A percentile compares a stretch with the other conserved stretches of the same genome.
phyloP scores from a whole-genome alignment of 179 eudicot genomes.

The Silene vulgaris region DNA sequence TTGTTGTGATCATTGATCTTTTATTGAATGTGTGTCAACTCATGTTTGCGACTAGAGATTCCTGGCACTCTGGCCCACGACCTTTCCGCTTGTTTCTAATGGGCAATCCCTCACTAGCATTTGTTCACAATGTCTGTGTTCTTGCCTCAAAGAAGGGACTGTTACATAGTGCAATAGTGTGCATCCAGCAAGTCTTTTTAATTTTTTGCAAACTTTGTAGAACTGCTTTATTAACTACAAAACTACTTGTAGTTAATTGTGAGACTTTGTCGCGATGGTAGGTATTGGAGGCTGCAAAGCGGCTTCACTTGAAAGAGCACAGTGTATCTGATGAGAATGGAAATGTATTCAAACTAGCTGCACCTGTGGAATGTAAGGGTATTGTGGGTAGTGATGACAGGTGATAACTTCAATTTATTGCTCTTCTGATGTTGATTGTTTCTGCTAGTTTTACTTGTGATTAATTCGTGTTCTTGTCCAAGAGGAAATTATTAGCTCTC shows the following conservation, averaged over 20 bases:
- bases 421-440: slow-evolving; percentile 15
- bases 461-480: not conserved
- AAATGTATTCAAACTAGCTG: slow-evolving; percentile 74
- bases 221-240: not conserved
- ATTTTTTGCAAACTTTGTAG: not conserved
- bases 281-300: slow-evolving; percentile 94
- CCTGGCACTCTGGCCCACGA: no score
- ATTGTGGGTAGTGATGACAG: slow-evolving; percentile 99
- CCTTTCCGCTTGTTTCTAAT: not conserved
- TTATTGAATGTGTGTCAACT: not conserved
- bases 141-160: not conserved
- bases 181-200: not conserved
- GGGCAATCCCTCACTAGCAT: not conserved
- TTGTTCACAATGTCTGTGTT: not conserved
- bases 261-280: slow-evolving; percentile 22
- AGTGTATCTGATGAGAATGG: slow-evolving; percentile 89
- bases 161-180: not conserved
- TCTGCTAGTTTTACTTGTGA: not conserved
- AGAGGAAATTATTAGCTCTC: not conserved
- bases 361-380: slow-evolving; percentile 99
- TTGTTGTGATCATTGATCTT: not conserved
- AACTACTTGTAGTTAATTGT: not conserved
- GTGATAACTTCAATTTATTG: slow-evolving; percentile 30
- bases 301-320: slow-evolving; percentile 91
- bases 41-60: not conserved